phyloP scores from a whole-genome alignment of 176 grass and related monocot species.

The Avena sativa region DNA sequence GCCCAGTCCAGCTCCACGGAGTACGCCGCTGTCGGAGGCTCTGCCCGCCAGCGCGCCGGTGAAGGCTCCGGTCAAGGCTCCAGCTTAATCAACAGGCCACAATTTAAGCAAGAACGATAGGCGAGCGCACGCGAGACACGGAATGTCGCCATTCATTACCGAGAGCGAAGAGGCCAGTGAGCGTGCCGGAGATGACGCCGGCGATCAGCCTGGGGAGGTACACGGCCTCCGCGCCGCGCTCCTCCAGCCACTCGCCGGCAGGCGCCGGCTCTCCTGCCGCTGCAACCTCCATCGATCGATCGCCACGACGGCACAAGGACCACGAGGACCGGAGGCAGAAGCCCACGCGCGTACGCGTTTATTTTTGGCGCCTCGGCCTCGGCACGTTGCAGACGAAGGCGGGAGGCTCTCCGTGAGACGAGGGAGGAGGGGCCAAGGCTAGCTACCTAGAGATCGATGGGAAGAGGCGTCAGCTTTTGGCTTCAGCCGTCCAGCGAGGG shows the following conservation, averaged over 20 bases:
- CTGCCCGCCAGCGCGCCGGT: conserved; percentile 72
- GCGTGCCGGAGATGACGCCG: conserved; percentile 65
- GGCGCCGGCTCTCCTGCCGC: conserved; percentile 29
- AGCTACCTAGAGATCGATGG: not conserved
- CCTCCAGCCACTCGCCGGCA: conserved; percentile 39
- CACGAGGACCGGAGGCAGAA: conserved; percentile 6
- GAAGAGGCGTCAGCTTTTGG: conserved; percentile 1
- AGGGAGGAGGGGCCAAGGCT: not conserved
- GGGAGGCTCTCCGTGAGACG: conserved; percentile 5
- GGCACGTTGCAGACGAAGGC: conserved; percentile 24
- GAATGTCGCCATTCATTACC: conserved; percentile 31
- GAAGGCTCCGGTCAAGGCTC: conserved; percentile 68
- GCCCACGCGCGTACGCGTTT: conserved; percentile 29
- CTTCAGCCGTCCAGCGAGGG: conserved; percentile 3
- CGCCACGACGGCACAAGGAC: conserved; percentile 1
- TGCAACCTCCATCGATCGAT: conserved; percentile 53
- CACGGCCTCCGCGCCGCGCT: conserved; percentile 38
- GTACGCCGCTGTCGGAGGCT: conserved; percentile 67
- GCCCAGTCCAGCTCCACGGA: conserved; percentile 67
- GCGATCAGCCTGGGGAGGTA: conserved; percentile 63
- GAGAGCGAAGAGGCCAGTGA: conserved; percentile 75
- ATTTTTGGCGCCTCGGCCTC: conserved; percentile 44
- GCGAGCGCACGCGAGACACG: not conserved
- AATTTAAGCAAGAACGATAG: not conserved
- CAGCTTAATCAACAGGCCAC: conserved; percentile 44